phyloP scores from a whole-genome alignment of 2,329 filamentous ascomycete species.

The Aspergillus sp. region DNA sequence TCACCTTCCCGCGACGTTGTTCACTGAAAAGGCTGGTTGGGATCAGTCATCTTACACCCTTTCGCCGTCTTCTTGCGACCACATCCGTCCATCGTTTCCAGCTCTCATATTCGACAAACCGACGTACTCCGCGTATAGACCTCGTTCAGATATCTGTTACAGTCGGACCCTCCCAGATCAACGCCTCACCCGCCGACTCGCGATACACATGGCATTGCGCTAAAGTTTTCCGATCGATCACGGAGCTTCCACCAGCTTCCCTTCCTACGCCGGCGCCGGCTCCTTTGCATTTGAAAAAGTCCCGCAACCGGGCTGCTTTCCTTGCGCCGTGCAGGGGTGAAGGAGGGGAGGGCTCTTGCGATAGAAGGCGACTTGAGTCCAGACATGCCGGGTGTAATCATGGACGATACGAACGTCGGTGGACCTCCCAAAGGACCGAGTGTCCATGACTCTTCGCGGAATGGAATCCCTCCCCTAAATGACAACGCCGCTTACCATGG shows the following conservation, averaged over 20 bases:
- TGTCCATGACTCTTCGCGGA: conserved; percentile 20
- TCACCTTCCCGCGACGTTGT: too few relatives aligned
- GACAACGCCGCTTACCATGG: conserved; percentile 15
- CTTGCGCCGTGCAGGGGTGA: conserved; percentile 27
- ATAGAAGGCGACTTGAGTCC: conserved; percentile 8
- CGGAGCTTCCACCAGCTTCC: conserved; percentile 20
- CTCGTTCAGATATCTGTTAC: neutral
- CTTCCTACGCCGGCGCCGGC: conserved; percentile 24
- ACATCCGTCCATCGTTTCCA: too few relatives aligned
- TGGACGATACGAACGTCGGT: conserved; percentile 36
- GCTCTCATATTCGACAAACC: too few relatives aligned
- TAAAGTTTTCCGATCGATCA: conserved; percentile 17
- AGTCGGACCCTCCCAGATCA: too few relatives aligned
- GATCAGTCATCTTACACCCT: too few relatives aligned
- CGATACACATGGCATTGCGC: conserved; percentile 25
- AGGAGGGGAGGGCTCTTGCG: conserved; percentile 27
- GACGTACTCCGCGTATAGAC: too few relatives aligned
- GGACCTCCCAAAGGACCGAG: conserved; percentile 24
- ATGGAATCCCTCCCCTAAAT: conserved; percentile 20
- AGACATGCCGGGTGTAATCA: conserved; percentile 45
- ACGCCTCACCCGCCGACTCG: too few relatives aligned
- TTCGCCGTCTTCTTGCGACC: too few relatives aligned
- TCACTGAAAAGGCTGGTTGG: too few relatives aligned
- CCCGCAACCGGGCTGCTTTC: conserved; percentile 18
- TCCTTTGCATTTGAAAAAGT: conserved; percentile 16